phyloP scores from a whole-genome alignment of 1,139 yeast genomes.

The Tardiomyces blankii region DNA sequence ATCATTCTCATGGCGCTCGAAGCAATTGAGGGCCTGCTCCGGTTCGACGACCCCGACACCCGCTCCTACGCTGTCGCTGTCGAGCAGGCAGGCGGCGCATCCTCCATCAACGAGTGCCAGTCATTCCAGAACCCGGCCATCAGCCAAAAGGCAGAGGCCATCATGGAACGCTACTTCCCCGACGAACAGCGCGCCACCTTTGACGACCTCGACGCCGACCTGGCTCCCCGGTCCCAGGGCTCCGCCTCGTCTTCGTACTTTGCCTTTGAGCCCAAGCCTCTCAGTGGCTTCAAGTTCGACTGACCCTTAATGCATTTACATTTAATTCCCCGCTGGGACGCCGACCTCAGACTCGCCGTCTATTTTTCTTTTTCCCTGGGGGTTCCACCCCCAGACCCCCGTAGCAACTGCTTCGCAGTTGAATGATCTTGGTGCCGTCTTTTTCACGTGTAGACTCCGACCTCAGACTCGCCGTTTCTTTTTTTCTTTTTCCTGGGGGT shows the following conservation, averaged over 20 bases:
- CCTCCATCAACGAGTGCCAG: conserved; percentile 86
- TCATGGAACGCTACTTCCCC: conserved; percentile 80
- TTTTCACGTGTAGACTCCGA: no score
- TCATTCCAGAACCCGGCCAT: conserved; percentile 79
- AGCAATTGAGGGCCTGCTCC: conserved; percentile 82
- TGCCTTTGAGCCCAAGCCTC: neutral
- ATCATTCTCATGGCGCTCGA: conserved; percentile 89
- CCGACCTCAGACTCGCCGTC: no score
- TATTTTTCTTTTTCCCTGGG: no score
- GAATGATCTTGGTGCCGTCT: no score
- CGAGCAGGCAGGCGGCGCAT: conserved; percentile 97
- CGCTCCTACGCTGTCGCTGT: conserved; percentile 76
- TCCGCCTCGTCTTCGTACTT: no score
- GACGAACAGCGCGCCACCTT: conserved; percentile 72
- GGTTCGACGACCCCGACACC: conserved; percentile 85
- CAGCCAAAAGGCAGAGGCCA: conserved; percentile 76
- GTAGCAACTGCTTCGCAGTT: no score
- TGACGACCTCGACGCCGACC: conserved; percentile 44
- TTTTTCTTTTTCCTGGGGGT: no score
- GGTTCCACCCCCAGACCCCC: no score
- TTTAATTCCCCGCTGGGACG: no score
- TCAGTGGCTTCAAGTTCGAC: neutral
- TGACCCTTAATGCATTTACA: neutral
- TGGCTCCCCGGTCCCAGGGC: neutral
- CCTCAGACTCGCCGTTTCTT: no score